Base-by-base conservation (phyloP, 495 filamentous ascomycete genomes). In the Pseudoneurospora amorphoporcata region DNA sequence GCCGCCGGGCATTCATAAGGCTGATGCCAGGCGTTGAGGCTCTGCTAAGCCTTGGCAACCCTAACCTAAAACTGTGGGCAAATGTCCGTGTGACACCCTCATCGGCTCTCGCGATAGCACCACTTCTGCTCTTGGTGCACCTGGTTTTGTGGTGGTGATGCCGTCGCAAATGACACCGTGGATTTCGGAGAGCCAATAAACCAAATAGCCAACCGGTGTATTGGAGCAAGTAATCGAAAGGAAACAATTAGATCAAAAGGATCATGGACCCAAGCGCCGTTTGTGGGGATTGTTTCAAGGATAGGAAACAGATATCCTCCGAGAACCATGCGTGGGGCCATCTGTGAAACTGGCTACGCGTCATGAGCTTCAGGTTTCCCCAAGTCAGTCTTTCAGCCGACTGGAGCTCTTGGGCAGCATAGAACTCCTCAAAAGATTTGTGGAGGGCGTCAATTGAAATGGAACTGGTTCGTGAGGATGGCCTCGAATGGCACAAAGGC, bases 251-350 rank as follows among this genome's bases (percentile, higher is more conserved):
- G 72, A 61, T 82, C 82, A 8, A 81, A 71, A 8, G 82, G 81
- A 5, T 76, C 75, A 19, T 75, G 71, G 14, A 78, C 68, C 5
- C 58, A 58, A 2, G n/a, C 39, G 23, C 29, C n/a, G 9, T 19
- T 37, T 37, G 29, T 19, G 68, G 69, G 16, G 5, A n/a, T 43
- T 58, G 5, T 69, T 39, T 2, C 76, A 76, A 7, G 69, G 43
- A 39, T 73, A 76, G 4, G 79, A 81, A 23, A 82, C 65, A 16
- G 75, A 78, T 61, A 81, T 75, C 68, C 83, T 23, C 84, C 70
- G 83, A 75, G 72, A 81, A 81, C 23, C 78, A 65, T 10, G 75
- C 70, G 37, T 77, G 71, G 8, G 83, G 69, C 78, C 81, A 82
- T 53, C 74, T 76, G 39, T 73, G 78, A 42, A 84, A 70, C 29